Percentiles rank a stretch among this genome's conserved stretches.
phyloP scores from a whole-genome alignment of 768 basidiomycete genomes.

The Phylloporus scabripes region DNA sequence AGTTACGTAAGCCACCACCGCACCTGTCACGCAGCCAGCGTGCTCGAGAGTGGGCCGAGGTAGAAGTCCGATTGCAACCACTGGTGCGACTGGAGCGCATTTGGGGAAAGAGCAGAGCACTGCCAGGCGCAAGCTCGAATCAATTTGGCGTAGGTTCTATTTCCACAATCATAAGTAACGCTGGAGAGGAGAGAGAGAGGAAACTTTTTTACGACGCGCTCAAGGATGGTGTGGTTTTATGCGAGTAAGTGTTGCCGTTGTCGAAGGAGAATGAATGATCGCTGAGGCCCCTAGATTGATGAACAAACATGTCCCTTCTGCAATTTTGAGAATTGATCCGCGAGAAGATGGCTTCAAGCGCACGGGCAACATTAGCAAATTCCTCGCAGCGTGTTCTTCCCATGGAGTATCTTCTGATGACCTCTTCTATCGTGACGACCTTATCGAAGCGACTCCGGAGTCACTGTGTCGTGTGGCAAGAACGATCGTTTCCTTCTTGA shows the following conservation, averaged over 20 bases:
- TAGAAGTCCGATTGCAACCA: constrained; percentile 58
- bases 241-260: constrained; percentile 62
- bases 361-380: constrained; percentile 69
- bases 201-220: constrained; percentile 69
- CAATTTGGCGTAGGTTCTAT: constrained; percentile 24
- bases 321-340: constrained; percentile 56
- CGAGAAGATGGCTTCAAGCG: constrained; percentile 63
- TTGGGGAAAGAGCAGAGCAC: constrained; percentile 62
- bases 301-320: constrained; percentile 66
- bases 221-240: constrained; percentile 80
- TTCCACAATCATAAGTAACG: constrained; percentile 37
- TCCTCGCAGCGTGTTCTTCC: constrained; percentile 68
- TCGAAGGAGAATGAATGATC: constrained; percentile 5
- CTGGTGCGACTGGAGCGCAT: constrained; percentile 66
- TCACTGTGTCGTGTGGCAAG: constrained; percentile 65
- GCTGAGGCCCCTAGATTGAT: constrained; percentile 48
- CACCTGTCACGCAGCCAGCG: constrained; percentile 50
- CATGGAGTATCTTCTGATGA: constrained; percentile 60
- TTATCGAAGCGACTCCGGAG: constrained; percentile 55
- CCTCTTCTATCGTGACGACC: constrained; percentile 63
- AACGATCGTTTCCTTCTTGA: constrained; percentile 65
- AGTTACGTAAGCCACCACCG: constrained; percentile 56
- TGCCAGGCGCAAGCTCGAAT: constrained; percentile 39
- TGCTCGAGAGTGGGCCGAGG: constrained; percentile 64
- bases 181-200: constrained; percentile 73